Evolutionary conservation across 441 rosid species (phyloP).

Genomic region (Populus hybrid): DNA sequence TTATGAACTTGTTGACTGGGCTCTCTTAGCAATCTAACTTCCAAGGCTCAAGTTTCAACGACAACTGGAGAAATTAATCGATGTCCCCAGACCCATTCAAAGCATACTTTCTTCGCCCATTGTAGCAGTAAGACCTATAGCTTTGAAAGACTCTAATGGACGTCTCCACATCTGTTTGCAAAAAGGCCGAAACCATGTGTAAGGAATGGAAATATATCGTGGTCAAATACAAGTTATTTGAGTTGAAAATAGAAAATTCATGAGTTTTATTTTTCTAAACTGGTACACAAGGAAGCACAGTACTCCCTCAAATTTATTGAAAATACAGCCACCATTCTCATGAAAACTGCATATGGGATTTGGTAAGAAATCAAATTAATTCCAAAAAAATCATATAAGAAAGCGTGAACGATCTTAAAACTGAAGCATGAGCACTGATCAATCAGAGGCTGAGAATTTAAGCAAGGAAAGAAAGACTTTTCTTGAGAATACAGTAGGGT

Average conservation of each 20-base stretch:
- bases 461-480: no score
- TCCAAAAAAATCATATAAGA: no score
- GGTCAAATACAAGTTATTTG: neutral
- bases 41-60: neutral
- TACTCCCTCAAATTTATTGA: no score
- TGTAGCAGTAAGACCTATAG: neutral
- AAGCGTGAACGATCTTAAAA: no score
- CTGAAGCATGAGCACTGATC: no score
- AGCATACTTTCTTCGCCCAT: neutral
- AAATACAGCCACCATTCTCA: no score
- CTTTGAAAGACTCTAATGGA: neutral
- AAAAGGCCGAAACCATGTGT: neutral
- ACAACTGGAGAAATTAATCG: neutral
- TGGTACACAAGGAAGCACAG: no score
- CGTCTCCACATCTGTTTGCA: neutral
- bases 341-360: no score
- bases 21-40: neutral
- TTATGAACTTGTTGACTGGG: neutral
- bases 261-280: no score
- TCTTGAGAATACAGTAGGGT: no score
- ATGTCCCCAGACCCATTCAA: neutral
- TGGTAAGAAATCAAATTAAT: no score
- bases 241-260: neutral
- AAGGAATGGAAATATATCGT: neutral
- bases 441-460: no score